A percentile compares a stretch with the other conserved stretches of the same genome.
These are phyloP conservation scores for Sphagnum magellanicum DNA, from an alignment of 228 moss, liverwort and hornwort species.

Conservation along the genomic window DNA sequence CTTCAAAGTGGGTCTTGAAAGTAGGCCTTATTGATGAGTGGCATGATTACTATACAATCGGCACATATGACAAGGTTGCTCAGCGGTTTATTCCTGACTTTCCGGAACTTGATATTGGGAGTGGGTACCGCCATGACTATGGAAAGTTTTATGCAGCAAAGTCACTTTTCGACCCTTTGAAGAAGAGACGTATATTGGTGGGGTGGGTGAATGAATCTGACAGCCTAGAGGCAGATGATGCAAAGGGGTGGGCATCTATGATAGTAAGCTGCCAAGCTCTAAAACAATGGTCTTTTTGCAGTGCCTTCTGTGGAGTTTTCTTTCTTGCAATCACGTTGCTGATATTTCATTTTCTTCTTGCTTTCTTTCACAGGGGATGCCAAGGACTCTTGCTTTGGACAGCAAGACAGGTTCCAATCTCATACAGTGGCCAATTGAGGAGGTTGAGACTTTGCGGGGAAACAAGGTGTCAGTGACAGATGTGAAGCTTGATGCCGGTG, in stretches of 20 bases:
- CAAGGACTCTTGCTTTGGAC: constrained; percentile 22
- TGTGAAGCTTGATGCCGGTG: constrained; percentile 8
- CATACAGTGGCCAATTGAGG: constrained; percentile 20
- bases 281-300: no score
- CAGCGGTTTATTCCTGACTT: constrained; percentile 14
- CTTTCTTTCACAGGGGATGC: neutral
- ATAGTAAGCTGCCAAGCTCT: no score
- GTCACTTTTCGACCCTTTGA: constrained; percentile 26
- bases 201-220: constrained; percentile 33
- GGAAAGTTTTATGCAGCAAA: constrained; percentile 22
- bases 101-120: constrained; percentile 9
- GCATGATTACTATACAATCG: constrained; percentile 62
- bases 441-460: constrained; percentile 15
- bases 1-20: constrained; percentile 51
- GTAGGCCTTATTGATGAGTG: constrained; percentile 41
- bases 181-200: constrained; percentile 22
- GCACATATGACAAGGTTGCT: constrained; percentile 31
- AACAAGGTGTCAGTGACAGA: constrained; percentile 11
- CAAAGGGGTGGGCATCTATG: constrained; percentile 34
- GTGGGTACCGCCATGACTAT: neutral
- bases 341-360: no score
- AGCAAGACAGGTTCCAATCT: constrained; percentile 14
- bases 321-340: no score
- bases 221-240: constrained; percentile 12
- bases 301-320: no score